Base-by-base conservation (phyloP, 108 stramenopile species). In the Skeletonema costatum region DNA sequence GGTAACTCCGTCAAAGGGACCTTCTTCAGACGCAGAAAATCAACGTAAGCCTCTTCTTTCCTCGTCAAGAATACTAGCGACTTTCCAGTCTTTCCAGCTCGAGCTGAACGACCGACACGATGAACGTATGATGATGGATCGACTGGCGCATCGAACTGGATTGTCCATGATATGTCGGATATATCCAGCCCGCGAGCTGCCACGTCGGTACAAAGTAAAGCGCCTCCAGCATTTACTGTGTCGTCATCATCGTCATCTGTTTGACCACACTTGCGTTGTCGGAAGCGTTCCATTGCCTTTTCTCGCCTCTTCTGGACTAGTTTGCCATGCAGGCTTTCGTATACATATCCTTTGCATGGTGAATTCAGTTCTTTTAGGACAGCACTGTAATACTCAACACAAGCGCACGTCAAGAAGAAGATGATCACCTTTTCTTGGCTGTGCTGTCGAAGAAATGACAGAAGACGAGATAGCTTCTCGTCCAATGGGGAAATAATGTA, bases 141-240 rank as follows among this genome's bases (percentile, higher is more conserved):
- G 32, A 91, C 84, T 11, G 99, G 99, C 17, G 98, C 95, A 78
- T 99, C 98, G 76, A 96, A 96, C 75, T 99, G 99, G 51, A 99
- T 92, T 21, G 97, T 96, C 97, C 97, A 98, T 35, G 94, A 83
- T 6, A 99, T 89, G 85, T 98, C 96, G 2, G 95, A 85, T 2
- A 99, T 93, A 80, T 99, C 99, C 35, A 99, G 74, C 3, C 99
- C 99, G 5, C 98, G 86, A n/a, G 98, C 97, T 1, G 98, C 99
- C 4, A 99, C 97, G 85, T 99, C 99, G 0, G 99, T 99, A 77
- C 98, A 97, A 38, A 98, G 77, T 39, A 99, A 74, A 9, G 91
- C 96, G n/a, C 93, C 95, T 32, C 94, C 87, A 16, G 41, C 75
- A 33, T 72, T 66, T 10, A 42, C 32, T 42, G 44, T 38, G 16